Conservation (phyloP, 2,329 filamentous ascomycete species). For the Niveomyces coronatus region DNA sequence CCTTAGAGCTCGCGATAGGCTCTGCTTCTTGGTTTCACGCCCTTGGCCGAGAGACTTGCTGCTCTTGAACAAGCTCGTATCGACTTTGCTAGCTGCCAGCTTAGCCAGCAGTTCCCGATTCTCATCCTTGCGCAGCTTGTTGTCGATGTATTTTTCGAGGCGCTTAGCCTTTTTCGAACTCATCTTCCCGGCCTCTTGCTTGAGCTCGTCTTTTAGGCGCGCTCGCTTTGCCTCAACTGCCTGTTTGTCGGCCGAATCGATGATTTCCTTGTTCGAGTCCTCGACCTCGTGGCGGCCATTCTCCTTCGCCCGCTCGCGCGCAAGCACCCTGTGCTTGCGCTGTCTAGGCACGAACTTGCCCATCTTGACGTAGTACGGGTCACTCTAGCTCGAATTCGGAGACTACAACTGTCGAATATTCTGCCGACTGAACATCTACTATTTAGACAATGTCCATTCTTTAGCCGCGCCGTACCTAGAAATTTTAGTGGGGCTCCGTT, state of each 20-base stretch:
- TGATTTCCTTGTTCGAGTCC: constrained; percentile 26
- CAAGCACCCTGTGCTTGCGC: constrained; percentile 59
- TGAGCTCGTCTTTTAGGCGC: constrained; percentile 43
- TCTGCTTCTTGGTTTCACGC: constrained; percentile 61
- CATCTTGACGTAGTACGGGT: constrained; percentile 26
- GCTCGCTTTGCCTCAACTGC: constrained; percentile 45
- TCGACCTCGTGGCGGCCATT: constrained; percentile 29
- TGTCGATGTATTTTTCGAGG: constrained; percentile 65
- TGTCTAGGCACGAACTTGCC: constrained; percentile 52
- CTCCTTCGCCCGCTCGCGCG: constrained; percentile 44
- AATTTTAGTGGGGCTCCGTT: constrained; percentile 26
- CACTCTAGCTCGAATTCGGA: not conserved
- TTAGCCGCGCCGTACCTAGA: constrained; percentile 16
- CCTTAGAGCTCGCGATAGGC: constrained; percentile 49
- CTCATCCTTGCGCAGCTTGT: constrained; percentile 89
- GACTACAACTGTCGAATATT: too few species aligned
- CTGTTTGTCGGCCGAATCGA: constrained; percentile 35
- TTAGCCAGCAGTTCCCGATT: constrained; percentile 76
- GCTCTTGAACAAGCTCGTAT: constrained; percentile 72
- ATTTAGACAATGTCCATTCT: too few species aligned
- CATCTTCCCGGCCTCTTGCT: constrained; percentile 41
- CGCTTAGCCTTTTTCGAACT: constrained; percentile 57
- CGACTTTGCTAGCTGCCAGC: constrained; percentile 66
- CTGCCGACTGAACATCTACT: too few species aligned
- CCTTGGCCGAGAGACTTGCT: constrained; percentile 65